Evolutionary conservation across 2,329 filamentous ascomycete species (phyloP).

Genomic region (Botryosphaeria agaves): DNA sequence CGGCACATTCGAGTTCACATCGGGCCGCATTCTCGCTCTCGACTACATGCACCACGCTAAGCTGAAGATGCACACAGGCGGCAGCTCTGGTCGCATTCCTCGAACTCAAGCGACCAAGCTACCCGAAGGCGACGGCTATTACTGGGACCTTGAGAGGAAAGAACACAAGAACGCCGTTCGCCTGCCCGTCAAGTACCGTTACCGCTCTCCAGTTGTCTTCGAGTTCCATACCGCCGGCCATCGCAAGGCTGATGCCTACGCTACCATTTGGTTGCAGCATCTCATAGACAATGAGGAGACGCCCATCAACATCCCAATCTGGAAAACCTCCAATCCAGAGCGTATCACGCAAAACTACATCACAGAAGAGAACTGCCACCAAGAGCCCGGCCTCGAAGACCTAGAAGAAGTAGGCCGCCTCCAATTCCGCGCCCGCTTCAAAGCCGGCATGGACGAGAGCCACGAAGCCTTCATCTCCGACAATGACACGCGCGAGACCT

Average conservation of each 20-base stretch:
- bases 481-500: slow-evolving; percentile 82
- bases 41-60: slow-evolving; percentile 47
- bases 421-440: slow-evolving; percentile 67
- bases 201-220: slow-evolving; percentile 76
- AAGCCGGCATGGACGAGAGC: slow-evolving; percentile 74
- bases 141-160: slow-evolving; percentile 38
- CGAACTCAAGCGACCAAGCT: slow-evolving; percentile 43
- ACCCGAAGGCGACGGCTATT: slow-evolving; percentile 40
- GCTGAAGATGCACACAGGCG: slow-evolving; percentile 67
- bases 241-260: slow-evolving; percentile 55
- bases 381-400: slow-evolving; percentile 54
- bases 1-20: slow-evolving; percentile 79
- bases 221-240: slow-evolving; percentile 61
- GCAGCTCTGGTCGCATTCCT: slow-evolving; percentile 55
- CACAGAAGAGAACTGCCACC: slow-evolving; percentile 55
- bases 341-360: slow-evolving; percentile 86
- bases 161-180: slow-evolving; percentile 40
- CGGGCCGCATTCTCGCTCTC: slow-evolving; percentile 47
- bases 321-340: slow-evolving; percentile 57
- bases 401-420: slow-evolving; percentile 68
- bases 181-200: slow-evolving; percentile 78
- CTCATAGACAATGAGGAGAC: slow-evolving; percentile 63
- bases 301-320: slow-evolving; percentile 77
- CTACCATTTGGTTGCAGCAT: slow-evolving; percentile 72
- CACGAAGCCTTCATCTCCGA: slow-evolving; percentile 72